A percentile compares a stretch with the other conserved stretches of the same genome.
Evolutionary conservation across 2,329 filamentous ascomycete species (phyloP).

Genomic region (Aspergillus oerlinghausenensis): DNA sequence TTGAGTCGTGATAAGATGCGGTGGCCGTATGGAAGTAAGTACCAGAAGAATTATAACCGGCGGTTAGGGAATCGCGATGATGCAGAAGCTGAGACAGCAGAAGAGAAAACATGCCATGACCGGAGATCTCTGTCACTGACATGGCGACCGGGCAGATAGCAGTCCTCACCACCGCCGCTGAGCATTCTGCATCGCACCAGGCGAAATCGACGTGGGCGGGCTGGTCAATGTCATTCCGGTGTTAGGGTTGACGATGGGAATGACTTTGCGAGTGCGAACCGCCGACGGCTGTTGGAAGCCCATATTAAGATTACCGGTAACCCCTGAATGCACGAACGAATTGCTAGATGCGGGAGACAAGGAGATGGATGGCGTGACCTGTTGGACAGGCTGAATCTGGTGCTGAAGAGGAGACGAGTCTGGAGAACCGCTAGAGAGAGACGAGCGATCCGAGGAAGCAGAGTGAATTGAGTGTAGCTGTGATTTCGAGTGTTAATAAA

Average conservation of each 20-base stretch:
- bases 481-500: constrained; percentile 20
- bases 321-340: constrained; percentile 60
- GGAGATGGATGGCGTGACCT: constrained; percentile 66
- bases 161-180: constrained; percentile 39
- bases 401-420: constrained; percentile 88
- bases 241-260: constrained; percentile 93
- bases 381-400: constrained; percentile 66
- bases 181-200: constrained; percentile 56
- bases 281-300: constrained; percentile 90
- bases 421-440: constrained; percentile 88
- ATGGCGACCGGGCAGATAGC: constrained; percentile 19
- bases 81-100: constrained; percentile 29
- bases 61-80: constrained; percentile 33
- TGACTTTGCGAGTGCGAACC: constrained; percentile 86
- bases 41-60: constrained; percentile 31
- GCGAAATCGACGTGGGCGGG: constrained; percentile 70
- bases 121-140: constrained; percentile 21
- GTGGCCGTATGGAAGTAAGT: constrained; percentile 27
- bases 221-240: constrained; percentile 85
- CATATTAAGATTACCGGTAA: constrained; percentile 62
- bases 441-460: constrained; percentile 84
- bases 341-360: constrained; percentile 60
- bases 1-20: constrained; percentile 22
- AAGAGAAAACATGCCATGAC: constrained; percentile 29
- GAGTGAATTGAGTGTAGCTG: constrained; percentile 91